Evolutionary conservation across 441 rosid genomes (phyloP).

Genomic region (Viola pubescens): DNA sequence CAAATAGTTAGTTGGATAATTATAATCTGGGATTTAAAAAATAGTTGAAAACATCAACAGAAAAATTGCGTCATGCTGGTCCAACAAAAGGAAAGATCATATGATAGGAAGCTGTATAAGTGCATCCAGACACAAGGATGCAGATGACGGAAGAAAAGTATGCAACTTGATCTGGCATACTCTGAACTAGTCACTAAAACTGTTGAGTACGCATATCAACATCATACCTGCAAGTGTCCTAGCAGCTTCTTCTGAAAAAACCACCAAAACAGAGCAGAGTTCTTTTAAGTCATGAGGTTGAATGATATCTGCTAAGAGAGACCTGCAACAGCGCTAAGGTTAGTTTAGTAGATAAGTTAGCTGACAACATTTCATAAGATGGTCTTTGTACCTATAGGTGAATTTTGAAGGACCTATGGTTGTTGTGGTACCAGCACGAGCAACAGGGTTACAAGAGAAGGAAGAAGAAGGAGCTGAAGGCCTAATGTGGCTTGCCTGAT

Average conservation of each 20-base stretch:
- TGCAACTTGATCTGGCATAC: neutral
- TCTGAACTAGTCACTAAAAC: neutral
- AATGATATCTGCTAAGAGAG: conserved; percentile 89
- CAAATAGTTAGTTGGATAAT: no score
- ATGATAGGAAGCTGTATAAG: no score
- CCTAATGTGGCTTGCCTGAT: conserved; percentile 56
- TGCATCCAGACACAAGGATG: neutral
- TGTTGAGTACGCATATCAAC: conserved; percentile 3
- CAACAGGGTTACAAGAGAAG: conserved; percentile 43
- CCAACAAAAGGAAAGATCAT: no score
- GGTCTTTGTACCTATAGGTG: conserved; percentile 61
- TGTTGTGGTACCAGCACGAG: conserved; percentile 40
- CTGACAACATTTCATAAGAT: conserved; percentile 11
- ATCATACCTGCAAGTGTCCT: conserved; percentile 64
- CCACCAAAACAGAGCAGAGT: conserved; percentile 91
- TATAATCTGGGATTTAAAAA: no score
- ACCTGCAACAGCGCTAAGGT: conserved; percentile 47
- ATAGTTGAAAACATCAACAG: no score
- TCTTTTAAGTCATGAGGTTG: conserved; percentile 89
- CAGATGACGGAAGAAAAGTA: neutral
- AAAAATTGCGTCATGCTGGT: no score
- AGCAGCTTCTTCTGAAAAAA: conserved; percentile 70
- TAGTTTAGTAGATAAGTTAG: conserved; percentile 28
- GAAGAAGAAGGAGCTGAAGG: conserved; percentile 43
- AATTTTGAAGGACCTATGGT: conserved; percentile 54